Conservation (phyloP, 169 alveolate species). For the Cryptosporidium ryanae region DNA sequence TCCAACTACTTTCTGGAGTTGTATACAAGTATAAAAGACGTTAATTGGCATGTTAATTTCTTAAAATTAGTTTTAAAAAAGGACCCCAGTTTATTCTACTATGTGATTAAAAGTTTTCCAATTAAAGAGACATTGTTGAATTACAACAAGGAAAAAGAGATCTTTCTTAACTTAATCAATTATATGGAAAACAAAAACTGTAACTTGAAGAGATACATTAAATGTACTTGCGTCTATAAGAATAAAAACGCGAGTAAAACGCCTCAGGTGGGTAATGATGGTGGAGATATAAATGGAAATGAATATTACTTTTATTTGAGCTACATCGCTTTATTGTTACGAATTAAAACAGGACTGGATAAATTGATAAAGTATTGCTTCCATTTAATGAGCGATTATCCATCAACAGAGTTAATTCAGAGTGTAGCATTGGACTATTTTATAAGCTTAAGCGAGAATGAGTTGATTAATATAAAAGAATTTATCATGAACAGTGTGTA, state of each 20-base stretch:
- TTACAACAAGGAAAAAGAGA: background rate
- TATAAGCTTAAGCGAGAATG: background rate
- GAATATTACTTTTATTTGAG: constrained; percentile 31
- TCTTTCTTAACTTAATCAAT: background rate
- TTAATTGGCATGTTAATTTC: constrained; percentile 15
- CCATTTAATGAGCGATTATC: constrained; percentile 10
- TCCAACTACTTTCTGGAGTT: constrained; percentile 6
- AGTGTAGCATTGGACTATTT: constrained; percentile 6
- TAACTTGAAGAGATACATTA: background rate
- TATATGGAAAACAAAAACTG: constrained; percentile 19
- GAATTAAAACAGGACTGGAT: constrained; percentile 3
- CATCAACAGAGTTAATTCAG: constrained; percentile 12
- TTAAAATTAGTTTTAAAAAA: constrained; percentile 3
- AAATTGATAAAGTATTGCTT: constrained; percentile 22
- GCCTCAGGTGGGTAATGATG: too few relatives aligned
- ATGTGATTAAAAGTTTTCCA: constrained; percentile 6
- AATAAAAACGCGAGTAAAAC: too few relatives aligned
- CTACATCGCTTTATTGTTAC: constrained; percentile 24
- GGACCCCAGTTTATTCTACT: constrained; percentile 14
- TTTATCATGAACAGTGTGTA: constrained; percentile 7
- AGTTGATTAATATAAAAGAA: background rate
- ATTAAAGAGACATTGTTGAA: constrained; percentile 4
- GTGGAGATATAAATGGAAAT: background rate
- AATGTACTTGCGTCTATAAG: background rate
- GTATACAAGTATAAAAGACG: constrained; percentile 9